Conservation (phyloP, 495 filamentous ascomycete genomes). For the Xylaria scruposa region DNA sequence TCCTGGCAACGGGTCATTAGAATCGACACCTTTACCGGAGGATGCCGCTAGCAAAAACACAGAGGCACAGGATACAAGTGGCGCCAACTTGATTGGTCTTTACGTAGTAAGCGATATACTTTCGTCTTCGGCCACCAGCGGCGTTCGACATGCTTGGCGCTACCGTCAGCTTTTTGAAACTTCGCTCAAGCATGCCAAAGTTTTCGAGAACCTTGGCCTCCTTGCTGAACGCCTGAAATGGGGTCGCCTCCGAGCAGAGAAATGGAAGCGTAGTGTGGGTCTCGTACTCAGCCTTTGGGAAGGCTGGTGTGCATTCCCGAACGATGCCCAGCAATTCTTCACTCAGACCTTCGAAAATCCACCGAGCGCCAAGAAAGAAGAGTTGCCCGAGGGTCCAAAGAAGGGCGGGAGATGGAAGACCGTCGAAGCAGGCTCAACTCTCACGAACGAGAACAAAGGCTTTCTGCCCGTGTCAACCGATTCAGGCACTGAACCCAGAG, state of each 20-base stretch:
- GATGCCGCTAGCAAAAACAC: constrained; percentile 39
- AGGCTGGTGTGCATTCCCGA: constrained; percentile 85
- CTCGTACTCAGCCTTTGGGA: constrained; percentile 83
- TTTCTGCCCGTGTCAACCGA: constrained; percentile 43
- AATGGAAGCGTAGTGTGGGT: constrained; percentile 86
- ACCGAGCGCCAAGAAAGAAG: constrained; percentile 62
- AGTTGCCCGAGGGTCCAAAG: constrained; percentile 53
- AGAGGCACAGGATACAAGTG: constrained; percentile 65
- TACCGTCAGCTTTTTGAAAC: constrained; percentile 87
- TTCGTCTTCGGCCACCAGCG: constrained; percentile 80
- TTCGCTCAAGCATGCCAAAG: constrained; percentile 68
- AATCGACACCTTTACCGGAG: constrained; percentile 46
- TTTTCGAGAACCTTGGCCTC: constrained; percentile 82
- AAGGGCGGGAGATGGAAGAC: constrained; percentile 76
- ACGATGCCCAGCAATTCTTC: constrained; percentile 76
- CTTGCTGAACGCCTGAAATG: constrained; percentile 78
- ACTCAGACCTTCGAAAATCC: constrained; percentile 75
- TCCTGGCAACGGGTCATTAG: constrained; percentile 39
- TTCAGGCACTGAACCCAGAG: constrained; percentile 26
- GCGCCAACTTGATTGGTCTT: constrained; percentile 79
- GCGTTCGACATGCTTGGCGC: constrained; percentile 87
- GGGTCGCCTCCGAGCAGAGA: constrained; percentile 85
- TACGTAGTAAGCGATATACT: constrained; percentile 90
- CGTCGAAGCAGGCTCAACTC: constrained; percentile 61
- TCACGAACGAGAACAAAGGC: constrained; percentile 43